phyloP scores from a whole-genome alignment of 2,329 filamentous ascomycete genomes.

The Aspergillus pseudotamarii region DNA sequence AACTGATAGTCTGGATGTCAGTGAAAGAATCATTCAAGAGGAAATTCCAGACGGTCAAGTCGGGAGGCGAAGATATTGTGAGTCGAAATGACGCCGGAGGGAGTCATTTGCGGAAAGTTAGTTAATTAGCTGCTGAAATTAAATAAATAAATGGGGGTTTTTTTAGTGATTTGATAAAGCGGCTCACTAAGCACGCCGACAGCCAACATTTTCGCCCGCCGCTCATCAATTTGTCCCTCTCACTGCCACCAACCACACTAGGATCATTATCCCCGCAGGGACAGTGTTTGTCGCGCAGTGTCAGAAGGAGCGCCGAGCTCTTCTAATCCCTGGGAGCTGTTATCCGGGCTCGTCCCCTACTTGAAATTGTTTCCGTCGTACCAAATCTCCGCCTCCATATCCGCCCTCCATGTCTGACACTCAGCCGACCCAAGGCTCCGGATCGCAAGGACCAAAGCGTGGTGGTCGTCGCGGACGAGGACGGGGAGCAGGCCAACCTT shows the following conservation, averaged over 20 bases:
- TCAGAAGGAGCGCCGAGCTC: conserved; percentile 13
- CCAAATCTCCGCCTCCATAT: conserved; percentile 11
- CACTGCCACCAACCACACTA: conserved; percentile 14
- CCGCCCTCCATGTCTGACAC: conserved; percentile 34
- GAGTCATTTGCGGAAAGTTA: not conserved
- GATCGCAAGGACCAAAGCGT: conserved; percentile 45
- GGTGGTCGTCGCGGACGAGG: conserved; percentile 43
- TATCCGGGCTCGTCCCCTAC: conserved; percentile 4
- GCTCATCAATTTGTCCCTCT: conserved; percentile 12
- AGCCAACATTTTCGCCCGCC: conserved; percentile 24
- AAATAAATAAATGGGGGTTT: not conserved
- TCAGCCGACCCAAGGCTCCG: conserved; percentile 26
- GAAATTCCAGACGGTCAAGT: not conserved
- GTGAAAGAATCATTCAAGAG: not conserved
- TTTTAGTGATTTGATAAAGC: not conserved
- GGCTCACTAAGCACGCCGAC: conserved; percentile 25
- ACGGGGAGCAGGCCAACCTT: conserved; percentile 38
- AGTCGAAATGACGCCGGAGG: not conserved
- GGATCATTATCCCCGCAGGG: conserved; percentile 8
- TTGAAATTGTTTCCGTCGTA: conserved; percentile 8
- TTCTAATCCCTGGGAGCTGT: conserved; percentile 8
- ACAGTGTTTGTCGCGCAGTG: conserved; percentile 11
- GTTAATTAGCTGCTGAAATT: not conserved
- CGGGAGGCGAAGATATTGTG: not conserved
- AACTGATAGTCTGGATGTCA: not conserved